Evolutionary conservation across 805 yeast species (phyloP), one percentile per base, ranked within the genome.

Genomic region (Hanseniaspora singularis): DNA sequence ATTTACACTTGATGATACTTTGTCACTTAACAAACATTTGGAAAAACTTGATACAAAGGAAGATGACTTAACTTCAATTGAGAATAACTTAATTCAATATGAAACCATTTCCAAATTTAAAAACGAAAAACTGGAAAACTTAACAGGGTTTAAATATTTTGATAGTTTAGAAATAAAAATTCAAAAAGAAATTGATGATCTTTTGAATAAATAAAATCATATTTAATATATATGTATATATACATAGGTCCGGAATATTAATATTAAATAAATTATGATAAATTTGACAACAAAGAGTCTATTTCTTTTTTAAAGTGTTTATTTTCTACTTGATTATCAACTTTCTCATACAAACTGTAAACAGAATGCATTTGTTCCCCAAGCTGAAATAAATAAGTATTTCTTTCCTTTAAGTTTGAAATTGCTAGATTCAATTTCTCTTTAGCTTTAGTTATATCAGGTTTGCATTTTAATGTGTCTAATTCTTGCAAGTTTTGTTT

Each of bases 401-500:
- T 43, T 11, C 36, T 36, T 3, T 22, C 27, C 18, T 43, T 36
- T 6, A 43, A 10, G 2, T n/a, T 38, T 20, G 14, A 12, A 3
- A 43, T 43, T 12, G 20, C 38, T 27, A 16, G 24, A 3, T 36
- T 28, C 4, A 43, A n/a, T 12, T 34, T 22, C 9, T 10, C 24
- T 16, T 15, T 34, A 4, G 30, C 47, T 11, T 20, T n/a, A 20
- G 18, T 32, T 22, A 43, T 43, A 11, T 43, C 47, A 18, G 27
- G 34, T 20, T 20, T 36, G 16, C 40, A 36, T 16, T 36, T 28
- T 9, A 43, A 11, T 2, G 19, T 30, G 18, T 31, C 20, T 12
- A 12, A 8, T 9, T 38, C 14, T 3, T 2, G 20, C 28, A 34
- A 15, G n/a, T 28, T 19, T 19, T 36, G 38, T 16, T 36, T 43